A percentile compares a stretch with the other conserved stretches of the same genome.
Conservation (phyloP, 2,329 filamentous ascomycete species). For the Fusarium sp. region DNA sequence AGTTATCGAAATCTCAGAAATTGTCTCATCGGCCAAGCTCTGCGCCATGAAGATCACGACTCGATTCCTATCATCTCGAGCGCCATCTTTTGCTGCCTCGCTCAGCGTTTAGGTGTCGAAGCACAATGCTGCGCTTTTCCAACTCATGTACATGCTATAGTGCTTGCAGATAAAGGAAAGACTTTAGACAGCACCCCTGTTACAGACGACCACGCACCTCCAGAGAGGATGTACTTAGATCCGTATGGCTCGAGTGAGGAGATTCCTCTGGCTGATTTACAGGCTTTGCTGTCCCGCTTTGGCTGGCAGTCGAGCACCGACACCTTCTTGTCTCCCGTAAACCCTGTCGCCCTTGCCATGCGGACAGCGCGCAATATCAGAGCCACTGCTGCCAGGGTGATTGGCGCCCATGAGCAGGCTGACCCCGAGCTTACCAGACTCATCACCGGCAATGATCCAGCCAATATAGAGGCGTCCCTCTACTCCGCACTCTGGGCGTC, state of each 20-base stretch:
- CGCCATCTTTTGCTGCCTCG: constrained; percentile 85
- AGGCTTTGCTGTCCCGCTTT: constrained; percentile 63
- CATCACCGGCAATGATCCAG: constrained; percentile 46
- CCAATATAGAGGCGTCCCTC: constrained; percentile 66
- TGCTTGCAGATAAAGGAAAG: constrained; percentile 68
- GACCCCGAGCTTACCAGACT: constrained; percentile 47
- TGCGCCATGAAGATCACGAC: constrained; percentile 76
- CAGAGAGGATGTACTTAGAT: constrained; percentile 78
- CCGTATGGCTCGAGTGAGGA: constrained; percentile 78
- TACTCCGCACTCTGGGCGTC: constrained; percentile 80
- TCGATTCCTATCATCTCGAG: constrained; percentile 88
- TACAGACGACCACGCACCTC: constrained; percentile 49
- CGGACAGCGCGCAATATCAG: constrained; percentile 82
- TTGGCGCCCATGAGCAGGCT: constrained; percentile 42
- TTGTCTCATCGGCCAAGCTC: constrained; percentile 84
- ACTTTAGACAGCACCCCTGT: constrained; percentile 64
- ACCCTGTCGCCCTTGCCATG: constrained; percentile 73
- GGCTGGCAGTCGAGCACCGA: constrained; percentile 54
- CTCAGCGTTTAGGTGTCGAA: constrained; percentile 75
- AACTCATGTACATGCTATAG: constrained; percentile 83
- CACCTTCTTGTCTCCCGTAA: constrained; percentile 70
- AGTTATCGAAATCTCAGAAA: constrained; percentile 85
- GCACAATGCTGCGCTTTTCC: constrained; percentile 85
- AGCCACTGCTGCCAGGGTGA: constrained; percentile 62
- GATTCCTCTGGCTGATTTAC: constrained; percentile 67